These are phyloP conservation scores for Camellia granthamiana DNA, from an alignment of 148 eudicot genomes.

Conservation along the genomic window DNA sequence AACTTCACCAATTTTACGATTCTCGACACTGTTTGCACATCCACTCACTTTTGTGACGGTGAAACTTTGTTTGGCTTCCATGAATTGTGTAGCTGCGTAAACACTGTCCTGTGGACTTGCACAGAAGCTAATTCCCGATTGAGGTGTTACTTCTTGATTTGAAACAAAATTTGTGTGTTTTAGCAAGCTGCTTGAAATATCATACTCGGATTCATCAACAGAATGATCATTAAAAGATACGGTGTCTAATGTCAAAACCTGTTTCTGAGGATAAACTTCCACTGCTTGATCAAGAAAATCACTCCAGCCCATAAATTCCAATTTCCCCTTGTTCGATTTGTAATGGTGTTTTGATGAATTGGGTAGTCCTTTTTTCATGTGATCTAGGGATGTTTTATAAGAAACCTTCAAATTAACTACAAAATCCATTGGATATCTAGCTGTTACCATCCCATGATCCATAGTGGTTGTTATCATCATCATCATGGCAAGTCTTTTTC, in stretches of 20 bases:
- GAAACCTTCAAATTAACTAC: neutral
- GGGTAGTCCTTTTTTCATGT: neutral
- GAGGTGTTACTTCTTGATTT: too few species aligned
- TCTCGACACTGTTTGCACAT: too few species aligned
- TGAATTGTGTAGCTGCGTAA: too few species aligned
- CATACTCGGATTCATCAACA: conserved; percentile 24
- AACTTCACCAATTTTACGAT: too few species aligned
- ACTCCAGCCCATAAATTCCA: conserved; percentile 4
- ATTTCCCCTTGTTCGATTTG: conserved; percentile 14
- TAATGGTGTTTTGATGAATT: neutral
- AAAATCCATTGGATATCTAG: neutral
- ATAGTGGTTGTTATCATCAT: neutral
- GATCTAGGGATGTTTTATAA: neutral
- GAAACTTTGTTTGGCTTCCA: too few species aligned
- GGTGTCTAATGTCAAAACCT: conserved; percentile 23
- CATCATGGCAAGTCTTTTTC: too few species aligned
- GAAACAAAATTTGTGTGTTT: too few species aligned
- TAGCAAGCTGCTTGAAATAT: too few species aligned
- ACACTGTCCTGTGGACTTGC: too few species aligned
- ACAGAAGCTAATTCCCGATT: too few species aligned
- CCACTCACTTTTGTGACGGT: too few species aligned
- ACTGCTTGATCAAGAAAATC: neutral
- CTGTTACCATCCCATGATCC: neutral
- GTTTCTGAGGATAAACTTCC: neutral
- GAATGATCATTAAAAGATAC: conserved; percentile 24